A percentile compares a stretch with the other conserved stretches of the same genome.
phyloP scores from a whole-genome alignment of 2,329 filamentous ascomycete genomes.

The Dothideomycetidae sp. region DNA sequence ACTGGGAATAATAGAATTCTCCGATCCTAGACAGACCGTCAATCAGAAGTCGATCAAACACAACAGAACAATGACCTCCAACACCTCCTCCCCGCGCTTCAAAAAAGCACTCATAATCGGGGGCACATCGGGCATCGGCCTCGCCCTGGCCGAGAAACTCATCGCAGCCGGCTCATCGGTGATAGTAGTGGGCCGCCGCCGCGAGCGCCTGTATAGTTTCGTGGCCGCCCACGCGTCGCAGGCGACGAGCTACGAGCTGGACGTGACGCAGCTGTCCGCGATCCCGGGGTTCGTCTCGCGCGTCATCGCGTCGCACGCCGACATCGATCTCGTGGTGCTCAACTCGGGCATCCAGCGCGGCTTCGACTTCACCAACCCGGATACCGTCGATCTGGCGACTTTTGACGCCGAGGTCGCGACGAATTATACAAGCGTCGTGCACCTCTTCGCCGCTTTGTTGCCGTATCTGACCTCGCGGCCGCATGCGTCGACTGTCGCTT shows the following conservation, averaged over 20 bases:
- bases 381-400: slow-evolving; percentile 29
- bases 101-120: slow-evolving; percentile 1
- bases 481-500: slow-evolving; percentile 27
- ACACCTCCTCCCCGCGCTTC: neutral
- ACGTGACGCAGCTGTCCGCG: slow-evolving; percentile 35
- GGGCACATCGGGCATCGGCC: slow-evolving; percentile 1
- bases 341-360: slow-evolving; percentile 39
- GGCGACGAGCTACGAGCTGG: slow-evolving; percentile 25
- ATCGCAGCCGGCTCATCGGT: neutral
- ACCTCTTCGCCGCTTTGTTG: slow-evolving; percentile 36
- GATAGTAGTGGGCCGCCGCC: slow-evolving; percentile 32
- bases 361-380: slow-evolving; percentile 35
- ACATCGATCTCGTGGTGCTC: slow-evolving; percentile 36
- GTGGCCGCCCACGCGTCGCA: slow-evolving; percentile 27
- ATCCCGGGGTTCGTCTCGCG: slow-evolving; percentile 32
- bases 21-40: too few relatives aligned
- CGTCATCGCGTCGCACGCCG: slow-evolving; percentile 31
- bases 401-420: slow-evolving; percentile 34
- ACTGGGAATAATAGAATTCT: too few relatives aligned
- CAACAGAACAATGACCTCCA: too few relatives aligned
- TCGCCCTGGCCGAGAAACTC: neutral
- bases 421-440: slow-evolving; percentile 36
- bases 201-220: slow-evolving; percentile 34
- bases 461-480: slow-evolving; percentile 33
- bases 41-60: too few relatives aligned